These are phyloP conservation scores for Marvania coccoides DNA, from an alignment of 139 green algal genomes.

Conservation along the genomic window DNA sequence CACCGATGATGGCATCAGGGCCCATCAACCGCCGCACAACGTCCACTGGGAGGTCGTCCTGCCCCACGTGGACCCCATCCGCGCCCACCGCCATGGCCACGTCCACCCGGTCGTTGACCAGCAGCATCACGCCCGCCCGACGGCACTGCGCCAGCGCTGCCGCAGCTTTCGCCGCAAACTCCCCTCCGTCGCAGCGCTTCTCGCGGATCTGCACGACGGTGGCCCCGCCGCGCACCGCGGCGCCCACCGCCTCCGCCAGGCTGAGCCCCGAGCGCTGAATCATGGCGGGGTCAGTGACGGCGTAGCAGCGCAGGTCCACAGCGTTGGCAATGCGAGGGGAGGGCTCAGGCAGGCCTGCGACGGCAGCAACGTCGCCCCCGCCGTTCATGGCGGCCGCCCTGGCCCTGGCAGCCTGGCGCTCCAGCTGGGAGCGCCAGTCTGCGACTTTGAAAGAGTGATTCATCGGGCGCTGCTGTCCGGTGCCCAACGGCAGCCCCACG, in stretches of 20 bases:
- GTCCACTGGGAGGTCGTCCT: constrained; percentile 68
- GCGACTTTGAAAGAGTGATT: constrained; percentile 47
- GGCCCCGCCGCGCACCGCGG: constrained; percentile 64
- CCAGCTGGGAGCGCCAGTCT: constrained; percentile 17
- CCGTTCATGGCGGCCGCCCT: not conserved
- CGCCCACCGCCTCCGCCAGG: constrained; percentile 49
- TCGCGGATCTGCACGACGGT: constrained; percentile 82
- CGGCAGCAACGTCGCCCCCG: not conserved
- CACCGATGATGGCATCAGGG: constrained; percentile 66
- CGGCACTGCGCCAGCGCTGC: constrained; percentile 44
- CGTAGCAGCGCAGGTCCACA: constrained; percentile 65
- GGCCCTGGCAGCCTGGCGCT: not conserved
- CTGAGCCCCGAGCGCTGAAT: not conserved
- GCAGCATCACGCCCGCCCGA: constrained; percentile 54
- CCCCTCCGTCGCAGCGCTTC: constrained; percentile 66
- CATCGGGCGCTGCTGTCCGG: constrained; percentile 57
- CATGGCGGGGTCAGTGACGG: constrained; percentile 62
- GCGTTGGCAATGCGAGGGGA: not conserved
- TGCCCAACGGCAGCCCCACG: constrained; percentile 46
- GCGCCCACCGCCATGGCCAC: constrained; percentile 77
- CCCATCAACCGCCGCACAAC: constrained; percentile 57
- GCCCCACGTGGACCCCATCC: constrained; percentile 80
- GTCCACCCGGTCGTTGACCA: constrained; percentile 94
- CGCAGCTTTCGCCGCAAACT: constrained; percentile 34
- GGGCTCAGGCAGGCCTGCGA: not conserved